phyloP scores from a whole-genome alignment of 129 eudicot species.

The Centella asiatica region DNA sequence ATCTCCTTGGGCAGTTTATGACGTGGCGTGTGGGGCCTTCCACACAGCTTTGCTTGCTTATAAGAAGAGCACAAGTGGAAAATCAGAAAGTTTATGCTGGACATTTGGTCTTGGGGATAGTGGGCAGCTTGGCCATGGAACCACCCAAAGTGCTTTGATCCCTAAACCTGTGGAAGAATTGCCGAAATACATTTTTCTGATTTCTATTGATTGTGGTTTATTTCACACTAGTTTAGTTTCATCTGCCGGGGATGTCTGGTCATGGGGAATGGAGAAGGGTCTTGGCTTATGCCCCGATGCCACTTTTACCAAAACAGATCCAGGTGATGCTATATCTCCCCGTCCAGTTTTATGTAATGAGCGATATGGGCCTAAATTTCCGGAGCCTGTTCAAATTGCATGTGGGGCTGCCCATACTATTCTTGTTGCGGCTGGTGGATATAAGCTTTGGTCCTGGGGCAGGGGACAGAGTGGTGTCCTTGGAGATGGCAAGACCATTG shows the following conservation, averaged over 20 bases:
- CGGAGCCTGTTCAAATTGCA: slow-evolving; percentile 48
- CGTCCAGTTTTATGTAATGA: slow-evolving; percentile 31
- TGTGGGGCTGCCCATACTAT: slow-evolving; percentile 98
- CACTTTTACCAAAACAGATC: slow-evolving; percentile 46
- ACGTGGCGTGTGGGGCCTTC: slow-evolving; percentile 77
- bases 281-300: slow-evolving; percentile 77
- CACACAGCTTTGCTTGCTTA: slow-evolving; percentile 65
- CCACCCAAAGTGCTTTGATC: slow-evolving; percentile 26
- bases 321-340: slow-evolving; percentile 73
- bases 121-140: slow-evolving; percentile 90
- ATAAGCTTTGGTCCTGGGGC: slow-evolving; percentile 87
- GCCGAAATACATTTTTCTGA: slow-evolving; percentile 35
- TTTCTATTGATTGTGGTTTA: slow-evolving; percentile 73
- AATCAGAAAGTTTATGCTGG: slow-evolving; percentile 54
- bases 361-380: slow-evolving; percentile 32
- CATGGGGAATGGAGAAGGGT: slow-evolving; percentile 98
- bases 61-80: slow-evolving; percentile 38
- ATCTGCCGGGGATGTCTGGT: slow-evolving; percentile 86
- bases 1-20: slow-evolving; percentile 55
- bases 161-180: slow-evolving; percentile 53
- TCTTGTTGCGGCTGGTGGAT: slow-evolving; percentile 57
- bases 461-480: slow-evolving; percentile 90
- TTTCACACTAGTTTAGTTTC: slow-evolving; percentile 85
- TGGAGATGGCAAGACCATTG: slow-evolving; percentile 55
- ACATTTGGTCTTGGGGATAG: slow-evolving; percentile 83